Percentiles rank a stretch among this genome's conserved stretches.
phyloP scores from a whole-genome alignment of 257 asterid genomes.

The Solanum neorickii region DNA sequence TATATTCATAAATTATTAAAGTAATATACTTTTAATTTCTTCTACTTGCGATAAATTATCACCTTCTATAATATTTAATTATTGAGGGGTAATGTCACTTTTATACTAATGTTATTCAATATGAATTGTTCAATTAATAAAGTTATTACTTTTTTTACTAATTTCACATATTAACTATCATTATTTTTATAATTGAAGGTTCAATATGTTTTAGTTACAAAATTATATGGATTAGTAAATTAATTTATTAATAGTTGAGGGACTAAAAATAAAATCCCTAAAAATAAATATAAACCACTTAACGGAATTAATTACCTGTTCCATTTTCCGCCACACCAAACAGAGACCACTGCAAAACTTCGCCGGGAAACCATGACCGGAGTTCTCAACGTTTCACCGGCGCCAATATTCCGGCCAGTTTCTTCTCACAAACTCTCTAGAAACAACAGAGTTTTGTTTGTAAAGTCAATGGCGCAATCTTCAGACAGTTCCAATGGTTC shows the following conservation, averaged over 20 bases:
- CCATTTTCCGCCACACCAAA: neutral
- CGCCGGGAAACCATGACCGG: constrained; percentile 42
- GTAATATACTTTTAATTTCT: too few species aligned
- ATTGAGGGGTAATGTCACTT: too few species aligned
- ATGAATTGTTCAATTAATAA: neutral
- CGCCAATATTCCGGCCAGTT: constrained; percentile 42
- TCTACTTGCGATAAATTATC: too few species aligned
- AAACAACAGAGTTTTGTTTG: constrained; percentile 11
- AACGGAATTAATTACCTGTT: constrained; percentile 1
- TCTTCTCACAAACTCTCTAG: constrained; percentile 1
- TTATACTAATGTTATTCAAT: neutral
- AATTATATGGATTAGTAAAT: neutral
- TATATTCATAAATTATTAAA: too few species aligned
- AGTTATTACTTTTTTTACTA: too few species aligned
- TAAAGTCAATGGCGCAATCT: constrained; percentile 37
- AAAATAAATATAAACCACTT: neutral
- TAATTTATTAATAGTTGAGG: neutral
- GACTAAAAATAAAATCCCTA: neutral
- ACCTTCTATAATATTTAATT: neutral
- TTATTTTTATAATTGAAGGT: neutral
- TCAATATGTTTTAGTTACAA: neutral
- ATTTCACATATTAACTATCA: neutral
- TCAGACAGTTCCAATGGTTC: constrained; percentile 46
- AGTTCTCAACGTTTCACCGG: constrained; percentile 29
- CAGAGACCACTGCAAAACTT: neutral